Base-by-base conservation (phyloP, 805 yeast genomes). In the Tetrapisispora phaffii region DNA sequence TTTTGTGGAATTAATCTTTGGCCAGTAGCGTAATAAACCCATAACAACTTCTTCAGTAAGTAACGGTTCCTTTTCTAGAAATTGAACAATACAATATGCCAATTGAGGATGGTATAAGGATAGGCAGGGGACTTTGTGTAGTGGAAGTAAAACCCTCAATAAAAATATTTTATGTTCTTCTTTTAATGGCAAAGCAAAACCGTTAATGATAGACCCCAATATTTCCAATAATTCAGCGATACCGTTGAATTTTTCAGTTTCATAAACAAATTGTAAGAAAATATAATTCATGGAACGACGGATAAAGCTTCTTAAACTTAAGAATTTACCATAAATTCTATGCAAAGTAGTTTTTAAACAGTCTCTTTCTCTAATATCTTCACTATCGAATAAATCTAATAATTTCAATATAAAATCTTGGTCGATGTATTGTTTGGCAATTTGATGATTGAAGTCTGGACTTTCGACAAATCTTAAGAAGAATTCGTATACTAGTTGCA, bases 41-140 rank as follows among this genome's bases (percentile, higher is more conserved):
- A 86, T 80, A 23, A 93, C 78, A n/a, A 93, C 97, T 62, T 89
- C 97, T 63, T 89, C 97, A 2, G 97, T 90, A 54, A 93, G 72
- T 13, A 75, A 52, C 2, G 96, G 94, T 61, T 93, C 98, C 65
- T 93, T 93, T 58, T 93, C 98, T 56, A 93, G 70, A 64, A 93
- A 93, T 68, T 93, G 98, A 24, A 93, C 94, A 34, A 93, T 85
- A 69, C 98, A 93, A 66, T 93, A 93, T 7, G 97, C 96, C 53
- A 93, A 74, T 66, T 93, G 98, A 32, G 97, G 96, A 62, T 93
- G 98, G 64, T 90, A 93, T 50, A 90, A 70, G 8, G 95, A 82
- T 46, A 93, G 72, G 44, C 93, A 79, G 62, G 89, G 82, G 16
- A 86, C 90, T 64, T 93, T 90, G 65, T 93, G 98, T 63, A 93